Conservation (phyloP, 352 stramenopile genomes). For the Pythium oligandrum region DNA sequence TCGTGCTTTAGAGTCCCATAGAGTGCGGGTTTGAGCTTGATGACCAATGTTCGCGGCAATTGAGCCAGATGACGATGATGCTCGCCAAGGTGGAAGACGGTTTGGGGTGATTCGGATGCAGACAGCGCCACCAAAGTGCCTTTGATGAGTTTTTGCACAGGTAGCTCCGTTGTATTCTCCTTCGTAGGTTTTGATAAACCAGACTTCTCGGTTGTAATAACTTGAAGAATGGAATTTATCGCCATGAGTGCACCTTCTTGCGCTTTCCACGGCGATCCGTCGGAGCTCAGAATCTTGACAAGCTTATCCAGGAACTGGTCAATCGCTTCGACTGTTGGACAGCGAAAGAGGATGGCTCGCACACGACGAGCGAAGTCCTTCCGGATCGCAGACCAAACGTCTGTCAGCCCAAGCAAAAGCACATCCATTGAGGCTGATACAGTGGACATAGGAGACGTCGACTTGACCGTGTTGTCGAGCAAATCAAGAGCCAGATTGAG, state of each 20-base stretch:
- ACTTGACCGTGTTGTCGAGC: too few relatives aligned
- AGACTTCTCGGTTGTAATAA: constrained; percentile 19
- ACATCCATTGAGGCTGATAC: constrained; percentile 9
- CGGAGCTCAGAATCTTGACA: constrained; percentile 25
- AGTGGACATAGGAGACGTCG: too few relatives aligned
- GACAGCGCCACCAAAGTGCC: neutral
- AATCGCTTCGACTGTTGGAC: constrained; percentile 24
- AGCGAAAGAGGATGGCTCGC: constrained; percentile 19
- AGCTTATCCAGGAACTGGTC: constrained; percentile 40
- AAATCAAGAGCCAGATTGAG: too few relatives aligned
- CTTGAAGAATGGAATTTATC: constrained; percentile 28
- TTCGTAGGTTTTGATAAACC: neutral
- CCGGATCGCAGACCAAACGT: constrained; percentile 69
- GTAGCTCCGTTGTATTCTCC: neutral
- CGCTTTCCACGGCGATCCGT: constrained; percentile 26
- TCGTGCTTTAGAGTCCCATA: constrained; percentile 54
- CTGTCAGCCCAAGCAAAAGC: constrained; percentile 43
- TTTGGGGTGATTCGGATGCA: neutral
- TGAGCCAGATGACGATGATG: constrained; percentile 13
- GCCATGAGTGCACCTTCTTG: constrained; percentile 44
- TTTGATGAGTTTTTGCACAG: constrained; percentile 6
- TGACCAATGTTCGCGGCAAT: constrained; percentile 23
- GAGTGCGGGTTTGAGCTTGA: constrained; percentile 43
- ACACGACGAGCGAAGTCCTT: constrained; percentile 34
- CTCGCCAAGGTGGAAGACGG: constrained; percentile 25